Percentiles rank a stretch among this genome's conserved stretches.
phyloP scores from a whole-genome alignment of 176 grass and related monocot genomes.

The Aegilops sharonensis region DNA sequence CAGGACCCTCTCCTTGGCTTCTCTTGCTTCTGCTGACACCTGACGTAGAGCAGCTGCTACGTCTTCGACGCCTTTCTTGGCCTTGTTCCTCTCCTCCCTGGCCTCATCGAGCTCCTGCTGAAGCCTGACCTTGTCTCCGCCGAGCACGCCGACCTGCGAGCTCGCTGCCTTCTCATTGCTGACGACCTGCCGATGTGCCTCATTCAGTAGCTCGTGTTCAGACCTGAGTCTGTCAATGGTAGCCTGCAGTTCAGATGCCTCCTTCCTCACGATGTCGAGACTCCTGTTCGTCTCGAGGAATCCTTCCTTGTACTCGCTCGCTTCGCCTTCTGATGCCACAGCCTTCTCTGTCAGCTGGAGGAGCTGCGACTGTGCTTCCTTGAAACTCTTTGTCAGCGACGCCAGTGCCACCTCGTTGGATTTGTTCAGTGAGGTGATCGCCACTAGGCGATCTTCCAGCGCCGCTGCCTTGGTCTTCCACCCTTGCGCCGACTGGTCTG shows the following conservation, averaged over 20 bases:
- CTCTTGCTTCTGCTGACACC: conserved; percentile 67
- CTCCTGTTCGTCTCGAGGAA: conserved; percentile 34
- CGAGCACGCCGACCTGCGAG: conserved; percentile 24
- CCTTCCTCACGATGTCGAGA: conserved; percentile 31
- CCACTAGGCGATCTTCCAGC: conserved; percentile 37
- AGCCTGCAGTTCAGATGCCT: not conserved
- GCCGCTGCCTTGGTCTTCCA: conserved; percentile 49
- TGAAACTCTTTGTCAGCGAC: conserved; percentile 33
- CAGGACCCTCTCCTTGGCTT: conserved; percentile 57
- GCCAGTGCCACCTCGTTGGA: conserved; percentile 44
- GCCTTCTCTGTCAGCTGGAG: conserved; percentile 35
- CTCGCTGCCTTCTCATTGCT: conserved; percentile 35
- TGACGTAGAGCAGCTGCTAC: conserved; percentile 52
- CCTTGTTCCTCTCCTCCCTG: conserved; percentile 59
- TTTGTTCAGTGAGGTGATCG: conserved; percentile 29
- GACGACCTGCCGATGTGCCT: conserved; percentile 28
- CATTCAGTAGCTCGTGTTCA: conserved; percentile 35
- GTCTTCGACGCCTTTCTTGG: conserved; percentile 61
- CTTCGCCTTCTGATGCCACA: conserved; percentile 44
- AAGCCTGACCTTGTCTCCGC: conserved; percentile 48
- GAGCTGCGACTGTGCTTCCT: conserved; percentile 45
- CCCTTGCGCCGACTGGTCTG: conserved; percentile 34
- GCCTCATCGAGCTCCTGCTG: conserved; percentile 36
- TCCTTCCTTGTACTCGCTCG: conserved; percentile 33
- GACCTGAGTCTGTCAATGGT: conserved; percentile 41